Conservation (phyloP, 306 rosid species). For the Potentilla sterilis region DNA sequence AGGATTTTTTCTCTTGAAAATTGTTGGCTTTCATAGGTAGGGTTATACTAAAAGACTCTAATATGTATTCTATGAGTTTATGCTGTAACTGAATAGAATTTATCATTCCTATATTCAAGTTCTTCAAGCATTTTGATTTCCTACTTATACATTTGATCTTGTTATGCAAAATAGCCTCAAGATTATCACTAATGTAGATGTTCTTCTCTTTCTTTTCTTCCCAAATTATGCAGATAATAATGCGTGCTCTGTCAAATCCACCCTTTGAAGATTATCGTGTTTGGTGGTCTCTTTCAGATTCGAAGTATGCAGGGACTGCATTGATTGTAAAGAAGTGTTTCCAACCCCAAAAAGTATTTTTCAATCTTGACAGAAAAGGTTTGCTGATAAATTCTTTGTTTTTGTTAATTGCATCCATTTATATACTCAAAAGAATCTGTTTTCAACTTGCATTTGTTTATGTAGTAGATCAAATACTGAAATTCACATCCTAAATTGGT, state of each 20-base stretch:
- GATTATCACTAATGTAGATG: slow-evolving; percentile 6
- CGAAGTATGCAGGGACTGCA: slow-evolving; percentile 97
- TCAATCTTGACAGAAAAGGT: slow-evolving; percentile 91
- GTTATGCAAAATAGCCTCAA: slow-evolving; percentile 2
- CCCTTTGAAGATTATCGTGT: slow-evolving; percentile 73
- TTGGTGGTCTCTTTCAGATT: slow-evolving; percentile 99
- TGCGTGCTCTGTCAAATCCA: slow-evolving; percentile 80
- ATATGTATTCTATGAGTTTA: neutral
- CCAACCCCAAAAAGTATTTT: slow-evolving; percentile 65
- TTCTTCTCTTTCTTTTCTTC: slow-evolving; percentile 9
- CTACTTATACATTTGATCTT: neutral
- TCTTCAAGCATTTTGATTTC: neutral
- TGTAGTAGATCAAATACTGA: no score
- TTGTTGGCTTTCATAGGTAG: neutral
- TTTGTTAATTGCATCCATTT: neutral
- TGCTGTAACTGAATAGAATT: neutral
- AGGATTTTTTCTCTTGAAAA: neutral
- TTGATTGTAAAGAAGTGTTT: slow-evolving; percentile 77
- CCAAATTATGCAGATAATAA: slow-evolving; percentile 58
- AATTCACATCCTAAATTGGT: neutral
- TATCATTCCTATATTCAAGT: neutral
- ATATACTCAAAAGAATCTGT: neutral
- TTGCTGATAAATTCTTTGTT: slow-evolving; percentile 19
- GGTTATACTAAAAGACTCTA: neutral
- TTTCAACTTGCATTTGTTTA: neutral